Percentiles rank a stretch among this genome's conserved stretches.
phyloP scores from a whole-genome alignment of 1,284 basidiomycete species.

The Rhodofomes roseus region DNA sequence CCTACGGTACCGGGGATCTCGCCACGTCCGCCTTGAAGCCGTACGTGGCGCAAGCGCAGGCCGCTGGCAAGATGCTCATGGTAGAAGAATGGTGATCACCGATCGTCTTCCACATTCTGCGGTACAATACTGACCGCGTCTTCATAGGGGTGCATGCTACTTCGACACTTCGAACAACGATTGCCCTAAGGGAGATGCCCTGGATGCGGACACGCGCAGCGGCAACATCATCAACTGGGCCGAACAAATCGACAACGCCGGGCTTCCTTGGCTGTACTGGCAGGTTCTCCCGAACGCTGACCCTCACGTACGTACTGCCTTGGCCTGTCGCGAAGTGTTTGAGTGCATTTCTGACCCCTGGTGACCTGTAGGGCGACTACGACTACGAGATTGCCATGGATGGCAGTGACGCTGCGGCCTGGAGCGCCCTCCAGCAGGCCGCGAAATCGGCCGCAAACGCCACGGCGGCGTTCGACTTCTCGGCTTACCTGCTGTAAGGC shows the following conservation, averaged over 20 bases:
- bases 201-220: slow-evolving; percentile 24
- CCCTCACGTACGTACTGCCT: slow-evolving; percentile 26
- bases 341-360: neutral
- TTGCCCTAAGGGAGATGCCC: slow-evolving; percentile 23
- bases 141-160: slow-evolving; percentile 31
- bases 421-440: neutral
- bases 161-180: slow-evolving; percentile 30
- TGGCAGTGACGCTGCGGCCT: neutral
- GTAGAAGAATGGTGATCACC: slow-evolving; percentile 34
- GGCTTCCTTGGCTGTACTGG: slow-evolving; percentile 37
- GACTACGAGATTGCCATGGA: neutral
- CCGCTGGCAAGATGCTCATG: slow-evolving; percentile 31
- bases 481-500: neutral
- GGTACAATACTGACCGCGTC: neutral
- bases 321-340: no score
- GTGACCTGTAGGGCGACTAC: neutral
- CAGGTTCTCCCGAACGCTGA: slow-evolving; percentile 34
- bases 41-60: slow-evolving; percentile 28
- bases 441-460: neutral
- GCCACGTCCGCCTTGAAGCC: slow-evolving; percentile 26
- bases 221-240: slow-evolving; percentile 31
- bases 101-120: neutral
- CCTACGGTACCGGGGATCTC: slow-evolving; percentile 34
- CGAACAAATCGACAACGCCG: slow-evolving; percentile 30
- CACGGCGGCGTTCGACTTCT: neutral